Conservation (phyloP, 306 rosid species). For the Gleditsia sinensis region DNA sequence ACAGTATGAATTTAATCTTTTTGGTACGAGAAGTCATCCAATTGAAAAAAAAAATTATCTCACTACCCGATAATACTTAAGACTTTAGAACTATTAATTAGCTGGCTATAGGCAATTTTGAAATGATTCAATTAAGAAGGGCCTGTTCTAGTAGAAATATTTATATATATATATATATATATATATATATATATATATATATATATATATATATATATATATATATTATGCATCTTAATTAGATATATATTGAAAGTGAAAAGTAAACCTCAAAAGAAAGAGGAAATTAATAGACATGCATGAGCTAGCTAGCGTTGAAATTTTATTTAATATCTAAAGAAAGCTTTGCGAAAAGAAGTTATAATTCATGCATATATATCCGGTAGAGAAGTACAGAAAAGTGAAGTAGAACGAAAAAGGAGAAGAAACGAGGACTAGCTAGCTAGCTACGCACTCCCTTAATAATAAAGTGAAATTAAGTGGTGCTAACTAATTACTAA, state of each 20-base stretch:
- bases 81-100: too few species aligned
- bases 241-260: not conserved
- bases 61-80: too few species aligned
- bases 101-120: too few species aligned
- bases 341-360: not conserved
- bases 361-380: slow-evolving; percentile 21
- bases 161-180: too few species aligned
- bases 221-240: not conserved
- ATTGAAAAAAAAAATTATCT: too few species aligned
- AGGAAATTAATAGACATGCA: not conserved
- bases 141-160: not conserved
- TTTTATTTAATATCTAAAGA: slow-evolving; percentile 31
- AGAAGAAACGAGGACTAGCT: slow-evolving; percentile 8
- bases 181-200: too few species aligned
- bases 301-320: too few species aligned
- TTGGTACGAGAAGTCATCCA: too few species aligned
- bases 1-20: too few species aligned
- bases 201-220: too few species aligned
- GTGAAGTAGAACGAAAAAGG: slow-evolving; percentile 18
- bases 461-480: slow-evolving; percentile 5
- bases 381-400: slow-evolving; percentile 19
- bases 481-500: not conserved
- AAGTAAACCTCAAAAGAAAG: not conserved
- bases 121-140: not conserved
- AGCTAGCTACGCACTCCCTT: not conserved